Evolutionary conservation across 345 rosid species (phyloP).

Genomic region (Boechera stricta): DNA sequence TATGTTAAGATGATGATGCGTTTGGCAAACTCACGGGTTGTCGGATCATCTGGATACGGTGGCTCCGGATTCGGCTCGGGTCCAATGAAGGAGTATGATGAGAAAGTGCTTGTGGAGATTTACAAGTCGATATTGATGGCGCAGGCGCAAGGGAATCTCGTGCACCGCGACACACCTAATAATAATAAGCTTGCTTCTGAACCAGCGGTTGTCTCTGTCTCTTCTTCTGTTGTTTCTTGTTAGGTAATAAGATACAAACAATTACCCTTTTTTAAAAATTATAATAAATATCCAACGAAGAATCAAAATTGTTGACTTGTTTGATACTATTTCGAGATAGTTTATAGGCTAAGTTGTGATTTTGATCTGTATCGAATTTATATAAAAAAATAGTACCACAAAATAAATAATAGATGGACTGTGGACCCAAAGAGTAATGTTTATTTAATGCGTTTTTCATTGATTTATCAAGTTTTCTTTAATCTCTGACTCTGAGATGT

Average conservation of each 20-base stretch:
- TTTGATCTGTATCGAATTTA: slow-evolving; percentile 22
- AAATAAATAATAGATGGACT: not conserved
- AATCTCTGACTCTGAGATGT: slow-evolving; percentile 25
- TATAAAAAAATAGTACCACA: too few relatives aligned
- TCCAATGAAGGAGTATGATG: slow-evolving; percentile 54
- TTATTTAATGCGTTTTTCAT: slow-evolving; percentile 2
- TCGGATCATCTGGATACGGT: slow-evolving; percentile 44
- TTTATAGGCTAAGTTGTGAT: slow-evolving; percentile 20
- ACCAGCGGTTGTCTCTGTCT: slow-evolving; percentile 37
- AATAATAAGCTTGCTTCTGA: slow-evolving; percentile 30
- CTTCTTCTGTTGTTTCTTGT: slow-evolving; percentile 16
- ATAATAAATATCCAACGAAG: not conserved
- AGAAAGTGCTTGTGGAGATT: slow-evolving; percentile 67
- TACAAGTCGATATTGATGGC: slow-evolving; percentile 66
- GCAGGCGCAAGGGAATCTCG: slow-evolving; percentile 57
- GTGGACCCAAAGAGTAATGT: slow-evolving; percentile 35
- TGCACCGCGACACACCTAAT: slow-evolving; percentile 49
- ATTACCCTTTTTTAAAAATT: not conserved
- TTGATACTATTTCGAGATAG: slow-evolving; percentile 12
- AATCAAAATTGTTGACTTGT: slow-evolving; percentile 26
- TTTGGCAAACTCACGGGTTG: slow-evolving; percentile 55
- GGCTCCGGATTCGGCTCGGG: slow-evolving; percentile 47
- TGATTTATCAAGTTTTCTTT: slow-evolving; percentile 8
- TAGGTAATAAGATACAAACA: slow-evolving; percentile 11
- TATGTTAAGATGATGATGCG: slow-evolving; percentile 74